Evolutionary conservation across 1,284 basidiomycete species (phyloP).

Genomic region (Leccinum pachyderme): DNA sequence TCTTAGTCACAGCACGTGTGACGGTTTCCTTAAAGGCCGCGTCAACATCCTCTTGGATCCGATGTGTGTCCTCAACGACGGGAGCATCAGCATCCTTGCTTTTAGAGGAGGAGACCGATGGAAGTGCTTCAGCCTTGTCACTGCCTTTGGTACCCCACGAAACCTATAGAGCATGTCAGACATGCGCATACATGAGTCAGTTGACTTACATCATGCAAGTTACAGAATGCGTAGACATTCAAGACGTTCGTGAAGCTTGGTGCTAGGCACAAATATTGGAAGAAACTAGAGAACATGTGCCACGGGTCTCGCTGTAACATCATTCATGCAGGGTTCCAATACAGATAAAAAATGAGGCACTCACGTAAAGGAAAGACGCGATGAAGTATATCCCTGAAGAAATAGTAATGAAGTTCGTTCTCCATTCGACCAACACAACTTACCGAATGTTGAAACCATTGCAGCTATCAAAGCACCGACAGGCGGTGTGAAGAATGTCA

Average conservation of each 20-base stretch:
- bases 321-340: conserved; percentile 1
- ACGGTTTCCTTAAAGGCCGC: conserved; percentile 94
- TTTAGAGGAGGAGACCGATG: conserved; percentile 85
- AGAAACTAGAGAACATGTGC: conserved; percentile 98
- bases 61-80: conserved; percentile 81
- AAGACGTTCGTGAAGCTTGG: conserved; percentile 93
- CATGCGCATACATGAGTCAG: not conserved
- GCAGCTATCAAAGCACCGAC: conserved; percentile 86
- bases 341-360: conserved; percentile 28
- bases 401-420: not conserved
- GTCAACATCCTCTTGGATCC: conserved; percentile 86
- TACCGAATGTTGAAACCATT: conserved; percentile 84
- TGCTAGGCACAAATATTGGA: conserved; percentile 88
- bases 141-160: conserved; percentile 97
- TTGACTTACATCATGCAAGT: conserved; percentile 77
- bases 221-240: conserved; percentile 97
- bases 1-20: conserved; percentile 85
- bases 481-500: conserved; percentile 68
- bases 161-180: conserved; percentile 43
- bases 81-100: conserved; percentile 70
- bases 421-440: conserved; percentile 14
- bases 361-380: conserved; percentile 86
- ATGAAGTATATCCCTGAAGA: conserved; percentile 75
- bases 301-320: conserved; percentile 83
- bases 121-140: conserved; percentile 94